phyloP scores from a whole-genome alignment of 75 land plant species.

The Sequoia sempervirens region DNA sequence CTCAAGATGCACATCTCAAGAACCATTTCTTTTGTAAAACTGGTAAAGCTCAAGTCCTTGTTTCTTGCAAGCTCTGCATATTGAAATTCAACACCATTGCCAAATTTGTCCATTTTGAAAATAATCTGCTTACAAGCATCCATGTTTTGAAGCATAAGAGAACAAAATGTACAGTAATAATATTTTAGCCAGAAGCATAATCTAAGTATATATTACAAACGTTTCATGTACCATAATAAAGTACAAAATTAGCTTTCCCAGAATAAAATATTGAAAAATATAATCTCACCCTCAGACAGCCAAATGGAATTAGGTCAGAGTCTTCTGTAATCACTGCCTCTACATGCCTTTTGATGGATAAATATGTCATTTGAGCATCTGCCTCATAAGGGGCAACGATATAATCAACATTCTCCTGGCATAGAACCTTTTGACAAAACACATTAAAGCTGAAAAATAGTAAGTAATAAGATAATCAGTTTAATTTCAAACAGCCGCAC shows the following conservation, averaged over 20 bases:
- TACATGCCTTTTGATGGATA: constrained; percentile 66
- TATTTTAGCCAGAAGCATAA: neutral
- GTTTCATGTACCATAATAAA: neutral
- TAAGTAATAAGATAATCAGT: constrained; percentile 1
- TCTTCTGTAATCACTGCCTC: constrained; percentile 93
- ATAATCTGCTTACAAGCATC: constrained; percentile 53
- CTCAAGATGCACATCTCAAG: constrained; percentile 98
- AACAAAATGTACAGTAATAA: neutral
- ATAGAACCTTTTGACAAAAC: constrained; percentile 55
- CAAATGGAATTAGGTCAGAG: constrained; percentile 89
- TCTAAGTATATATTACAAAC: neutral
- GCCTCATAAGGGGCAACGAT: constrained; percentile 98
- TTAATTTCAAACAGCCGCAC: neutral
- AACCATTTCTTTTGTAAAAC: constrained; percentile 84
- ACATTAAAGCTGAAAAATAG: neutral
- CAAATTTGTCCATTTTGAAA: constrained; percentile 97
- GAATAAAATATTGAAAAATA: neutral
- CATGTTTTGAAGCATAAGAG: neutral
- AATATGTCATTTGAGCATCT: constrained; percentile 95
- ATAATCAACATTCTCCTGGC: constrained; percentile 69
- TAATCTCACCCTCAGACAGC: constrained; percentile 70
- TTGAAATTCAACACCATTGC: constrained; percentile 82
- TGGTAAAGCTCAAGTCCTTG: constrained; percentile 65
- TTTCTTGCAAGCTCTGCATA: constrained; percentile 56
- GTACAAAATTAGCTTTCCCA: neutral